A percentile compares a stretch with the other conserved stretches of the same genome.
These are phyloP conservation scores for Vaccinium darrowii DNA, from an alignment of 148 eudicot genomes.

Conservation along the genomic window DNA sequence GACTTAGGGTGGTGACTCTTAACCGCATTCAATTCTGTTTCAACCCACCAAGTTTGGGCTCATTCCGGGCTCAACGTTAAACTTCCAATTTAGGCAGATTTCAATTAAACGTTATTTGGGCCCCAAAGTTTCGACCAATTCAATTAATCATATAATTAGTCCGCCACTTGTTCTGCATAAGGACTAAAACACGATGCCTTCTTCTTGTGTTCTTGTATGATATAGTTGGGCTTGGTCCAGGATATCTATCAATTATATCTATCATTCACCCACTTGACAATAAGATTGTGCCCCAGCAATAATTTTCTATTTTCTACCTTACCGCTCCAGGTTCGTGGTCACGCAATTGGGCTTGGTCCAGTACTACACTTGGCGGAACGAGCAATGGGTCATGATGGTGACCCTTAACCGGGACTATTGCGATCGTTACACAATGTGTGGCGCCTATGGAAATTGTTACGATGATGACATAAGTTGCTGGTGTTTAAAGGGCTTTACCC, in stretches of 20 bases:
- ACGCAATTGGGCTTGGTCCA: constrained; percentile 11
- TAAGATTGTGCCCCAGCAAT: background rate
- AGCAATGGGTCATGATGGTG: background rate
- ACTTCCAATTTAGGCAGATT: too few species aligned
- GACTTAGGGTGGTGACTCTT: too few species aligned
- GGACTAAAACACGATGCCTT: background rate
- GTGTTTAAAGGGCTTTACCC: constrained; percentile 29
- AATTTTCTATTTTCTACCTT: background rate
- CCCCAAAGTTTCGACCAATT: too few species aligned
- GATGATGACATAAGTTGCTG: constrained; percentile 7
- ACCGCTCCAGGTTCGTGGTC: constrained; percentile 8
- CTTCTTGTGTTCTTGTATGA: background rate
- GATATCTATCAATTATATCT: background rate
- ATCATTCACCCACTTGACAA: background rate
- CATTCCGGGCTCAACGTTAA: too few species aligned
- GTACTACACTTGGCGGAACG: constrained; percentile 8
- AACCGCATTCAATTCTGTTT: too few species aligned
- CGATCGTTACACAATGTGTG: constrained; percentile 26
- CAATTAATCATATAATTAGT: too few species aligned
- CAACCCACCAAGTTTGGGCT: too few species aligned
- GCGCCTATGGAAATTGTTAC: constrained; percentile 26
- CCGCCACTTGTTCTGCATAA: too few species aligned
- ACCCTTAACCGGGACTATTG: constrained; percentile 21
- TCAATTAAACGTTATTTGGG: too few species aligned
- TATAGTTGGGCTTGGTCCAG: too few species aligned